Evolutionary conservation across 257 asterid species (phyloP).

Genomic region (Agastache rugosa): DNA sequence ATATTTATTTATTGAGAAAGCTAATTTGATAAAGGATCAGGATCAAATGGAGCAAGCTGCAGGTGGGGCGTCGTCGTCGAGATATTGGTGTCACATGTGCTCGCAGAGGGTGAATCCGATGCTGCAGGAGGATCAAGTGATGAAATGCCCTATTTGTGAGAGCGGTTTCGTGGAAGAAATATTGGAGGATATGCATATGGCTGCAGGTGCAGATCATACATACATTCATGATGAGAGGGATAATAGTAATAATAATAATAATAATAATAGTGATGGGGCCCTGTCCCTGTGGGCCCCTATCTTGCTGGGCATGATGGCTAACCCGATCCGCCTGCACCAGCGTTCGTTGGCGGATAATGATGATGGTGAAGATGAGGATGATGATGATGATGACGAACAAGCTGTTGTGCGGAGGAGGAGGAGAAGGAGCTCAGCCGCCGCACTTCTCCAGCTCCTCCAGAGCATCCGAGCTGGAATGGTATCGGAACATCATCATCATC

Average conservation of each 20-base stretch:
- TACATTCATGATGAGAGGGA: too few species aligned
- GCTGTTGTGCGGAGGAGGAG: conserved; percentile 31
- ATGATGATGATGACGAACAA: not conserved
- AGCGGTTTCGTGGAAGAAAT: conserved; percentile 80
- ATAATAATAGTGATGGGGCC: conserved; percentile 61
- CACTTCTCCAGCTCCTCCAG: conserved; percentile 74
- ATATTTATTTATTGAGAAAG: too few species aligned
- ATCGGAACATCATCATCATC: conserved; percentile 6
- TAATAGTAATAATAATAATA: too few species aligned
- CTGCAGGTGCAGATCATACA: not conserved
- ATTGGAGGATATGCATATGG: not conserved
- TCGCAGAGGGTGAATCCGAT: conserved; percentile 69
- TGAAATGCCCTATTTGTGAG: conserved; percentile 76
- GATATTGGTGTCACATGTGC: conserved; percentile 83
- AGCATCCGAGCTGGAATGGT: conserved; percentile 53
- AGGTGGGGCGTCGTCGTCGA: conserved; percentile 31
- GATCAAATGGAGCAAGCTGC: conserved; percentile 59
- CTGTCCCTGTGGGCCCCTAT: conserved; percentile 91
- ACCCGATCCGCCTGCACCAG: conserved; percentile 48
- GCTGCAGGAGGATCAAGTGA: conserved; percentile 49
- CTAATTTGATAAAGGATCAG: too few species aligned
- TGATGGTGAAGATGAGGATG: conserved; percentile 34
- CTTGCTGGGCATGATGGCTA: conserved; percentile 73
- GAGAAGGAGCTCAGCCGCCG: conserved; percentile 66
- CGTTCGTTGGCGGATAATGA: conserved; percentile 36